Conservation (phyloP, 148 eudicot species). For the Amaranthus hypochondriacus region DNA sequence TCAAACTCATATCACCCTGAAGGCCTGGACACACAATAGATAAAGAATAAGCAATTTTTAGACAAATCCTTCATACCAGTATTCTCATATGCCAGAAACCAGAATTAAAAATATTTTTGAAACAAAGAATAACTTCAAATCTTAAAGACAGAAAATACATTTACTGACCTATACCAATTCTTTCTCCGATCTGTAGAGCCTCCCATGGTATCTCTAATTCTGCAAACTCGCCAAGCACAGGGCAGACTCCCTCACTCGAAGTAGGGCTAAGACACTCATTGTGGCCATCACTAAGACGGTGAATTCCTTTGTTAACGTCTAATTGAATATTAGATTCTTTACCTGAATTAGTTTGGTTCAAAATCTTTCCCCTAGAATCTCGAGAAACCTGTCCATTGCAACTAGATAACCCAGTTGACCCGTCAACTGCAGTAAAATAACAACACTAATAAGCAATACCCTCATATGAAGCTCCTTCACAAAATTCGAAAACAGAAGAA, state of each 20-base stretch:
- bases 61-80: too few species aligned
- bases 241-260: slow-evolving; percentile 40
- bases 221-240: slow-evolving; percentile 71
- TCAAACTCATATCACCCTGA: too few species aligned
- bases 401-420: slow-evolving; percentile 24
- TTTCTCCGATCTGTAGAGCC: slow-evolving; percentile 84
- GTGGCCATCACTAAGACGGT: slow-evolving; percentile 23
- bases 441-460: slow-evolving; percentile 14
- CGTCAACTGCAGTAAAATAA: slow-evolving; percentile 27
- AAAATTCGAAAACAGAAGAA: slow-evolving; percentile 8
- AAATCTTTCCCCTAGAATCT: slow-evolving; percentile 28
- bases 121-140: neutral
- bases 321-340: slow-evolving; percentile 26
- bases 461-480: slow-evolving; percentile 16
- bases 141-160: neutral
- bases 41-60: too few species aligned
- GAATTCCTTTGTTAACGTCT: slow-evolving; percentile 22
- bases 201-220: slow-evolving; percentile 98
- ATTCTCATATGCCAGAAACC: too few species aligned
- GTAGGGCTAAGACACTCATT: slow-evolving; percentile 37
- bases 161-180: slow-evolving; percentile 88
- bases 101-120: neutral
- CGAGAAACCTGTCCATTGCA: slow-evolving; percentile 18
- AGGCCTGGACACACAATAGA: too few species aligned
- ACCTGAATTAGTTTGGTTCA: slow-evolving; percentile 24